Evolutionary conservation across 257 asterid genomes (phyloP), one percentile per base, ranked within the genome.

Genomic region (Anisodus tanguticus): DNA sequence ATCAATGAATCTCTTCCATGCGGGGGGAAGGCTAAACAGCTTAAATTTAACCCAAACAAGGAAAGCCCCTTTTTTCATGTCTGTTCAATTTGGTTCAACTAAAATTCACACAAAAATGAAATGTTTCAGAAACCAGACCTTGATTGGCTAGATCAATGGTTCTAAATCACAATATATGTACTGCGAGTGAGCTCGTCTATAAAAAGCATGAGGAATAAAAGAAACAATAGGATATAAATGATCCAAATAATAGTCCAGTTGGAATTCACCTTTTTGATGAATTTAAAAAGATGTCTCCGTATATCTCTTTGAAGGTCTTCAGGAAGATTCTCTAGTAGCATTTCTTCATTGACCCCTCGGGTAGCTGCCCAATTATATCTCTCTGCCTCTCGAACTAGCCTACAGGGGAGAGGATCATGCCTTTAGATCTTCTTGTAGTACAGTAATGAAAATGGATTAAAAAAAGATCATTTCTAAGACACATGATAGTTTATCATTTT

Each of bases 341-440:
- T 87, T 85, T 90, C 98, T 86, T 96, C 99, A 57, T 94, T 92
- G 69, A 96, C 98, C 37, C 99, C 99, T 84, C 95, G 85, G 9
- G 98, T 93, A 63, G 99, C 98, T 51, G 99, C 97, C 99, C 99
- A 96, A 71, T 82, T 89, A 81, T 90, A 96, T 22, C 97, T 92
- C 83, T 96, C 99, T 11, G 98, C 92, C 79, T 88, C 93, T 84
- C 92, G 91, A 47, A 96, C 97, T 89, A 83, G 91, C 86, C 99
- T 96, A 90, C 88, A 87, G 17, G 82, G 85, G 53, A 49, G 39
- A 19, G 22, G 49, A 68, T 77, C 81, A 77, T 12, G 64, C 63
- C 37, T 53, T 77, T 26, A 77, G 64, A n/a, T 77, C 26, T 51
- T 77, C 31, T 77, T 77, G 63, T 77, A 76, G 64, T 54, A 76